Base-by-base conservation (phyloP, 768 basidiomycete species). In the Phanerochaete sordida region DNA sequence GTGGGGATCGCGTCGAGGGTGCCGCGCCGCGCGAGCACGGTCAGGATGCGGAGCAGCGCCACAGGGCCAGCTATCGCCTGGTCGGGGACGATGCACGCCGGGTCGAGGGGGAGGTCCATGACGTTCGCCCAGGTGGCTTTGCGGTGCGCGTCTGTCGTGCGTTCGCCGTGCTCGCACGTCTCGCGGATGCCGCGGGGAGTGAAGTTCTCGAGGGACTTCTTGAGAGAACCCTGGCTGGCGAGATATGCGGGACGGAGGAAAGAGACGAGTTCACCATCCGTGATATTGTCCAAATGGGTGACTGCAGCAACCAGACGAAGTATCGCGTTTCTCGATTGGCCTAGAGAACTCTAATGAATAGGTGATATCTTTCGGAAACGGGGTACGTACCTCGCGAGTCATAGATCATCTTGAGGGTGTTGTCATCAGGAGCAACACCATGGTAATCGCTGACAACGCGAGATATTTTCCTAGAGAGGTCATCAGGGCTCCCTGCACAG, bases 11-110 rank as follows among this genome's bases (percentile, higher is more conserved):
- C 23, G 4, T 62, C 64, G 1, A 75, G 62, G 12, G 70, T 37
- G 35, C 64, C 65, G n/a, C 72, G 69, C 57, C 70, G 59, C 3
- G 72, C 69, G 4, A 75, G 67, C 7, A 72, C 48, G 7, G 68
- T 66, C 19, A 73, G 63, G 3, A 75, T 62, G 8, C 73, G 70
- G 15, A 66, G 52, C 30, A 73, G 65, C 19, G 65, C 66, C 6
- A 60, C 69, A 1, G 73, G 72, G 11, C 73, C 74, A 15, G 70
- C 57, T 4, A 68, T 56, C 16, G 54, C 35, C 15, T 26, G 24
- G 59, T 75, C 73, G 4, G 65, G 64, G 1, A 54, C 24, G 12
- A 31, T 39, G 35, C 33, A 27, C 12, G 31, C n/a, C 7, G 53
- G 21, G 3, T 54, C 53, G 33, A 12, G 7, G 33, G n/a, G 24